Base-by-base conservation (phyloP, 192 early-diverging fungal species). In the Funneliformis geosporum region DNA sequence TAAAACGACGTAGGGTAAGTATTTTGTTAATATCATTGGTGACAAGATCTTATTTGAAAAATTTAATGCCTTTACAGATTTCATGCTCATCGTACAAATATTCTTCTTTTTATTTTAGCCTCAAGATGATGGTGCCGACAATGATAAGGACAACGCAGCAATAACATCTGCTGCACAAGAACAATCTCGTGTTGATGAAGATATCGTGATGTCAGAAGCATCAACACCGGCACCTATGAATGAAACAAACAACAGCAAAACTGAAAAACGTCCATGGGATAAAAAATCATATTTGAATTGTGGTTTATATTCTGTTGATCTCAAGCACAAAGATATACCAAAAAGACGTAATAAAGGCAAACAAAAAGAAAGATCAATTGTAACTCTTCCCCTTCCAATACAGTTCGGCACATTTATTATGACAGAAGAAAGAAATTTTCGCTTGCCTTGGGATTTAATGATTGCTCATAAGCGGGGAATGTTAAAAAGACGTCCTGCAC, bases 401-500 rank as follows among this genome's bases (percentile, higher is more conserved):
- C 84, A 93, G 78, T 86, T 89, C 67, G 94, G 94, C 11, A 69
- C 85, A 16, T 72, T 80, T 9, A 62, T 95, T 9, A 80, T 94
- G 42, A 79, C 84, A 7, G 85, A 67, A 0, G 83, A 88, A 60
- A 42, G 62, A 33, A 92, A 96, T 40, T 96, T 96, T 79, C 72
- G 74, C 8, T 70, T 96, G 2, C 89, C 94, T 1, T 89, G 83
- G 68, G 92, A 95, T 84, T 83, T 96, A 27, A 80, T 86, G 75
- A 85, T 84, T 38, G 83, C 84, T 39, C 90, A 83, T 67, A 77
- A 87, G 5, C 65, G 60, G 18, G 83, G 85, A 18, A 25, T 82
- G 21, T 67, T 82, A 67, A 70, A 60, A 50, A 81, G 78, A 18
- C 78, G 85, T 27, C 89, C 89, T 14, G 80, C 82, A 64, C 78